These are phyloP conservation scores for Fusarium solani-melongenae DNA, from an alignment of 2,329 filamentous ascomycete genomes.

Conservation along the genomic window DNA sequence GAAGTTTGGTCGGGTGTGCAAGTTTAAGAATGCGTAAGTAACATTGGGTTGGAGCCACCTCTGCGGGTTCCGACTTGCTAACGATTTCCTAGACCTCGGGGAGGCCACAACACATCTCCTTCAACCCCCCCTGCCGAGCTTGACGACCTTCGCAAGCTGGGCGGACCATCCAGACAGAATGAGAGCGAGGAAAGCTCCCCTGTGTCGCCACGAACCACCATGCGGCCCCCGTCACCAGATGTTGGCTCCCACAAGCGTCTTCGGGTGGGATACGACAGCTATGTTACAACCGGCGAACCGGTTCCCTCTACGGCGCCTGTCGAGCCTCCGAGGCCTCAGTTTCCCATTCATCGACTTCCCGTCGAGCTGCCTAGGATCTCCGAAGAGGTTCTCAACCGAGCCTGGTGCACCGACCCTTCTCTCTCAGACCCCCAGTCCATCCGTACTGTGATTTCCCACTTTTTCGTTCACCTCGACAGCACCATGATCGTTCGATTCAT, in stretches of 20 bases:
- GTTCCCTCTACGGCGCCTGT: conserved; percentile 44
- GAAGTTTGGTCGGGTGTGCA: conserved; percentile 88
- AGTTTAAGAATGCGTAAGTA: conserved; percentile 86
- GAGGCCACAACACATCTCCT: conserved; percentile 68
- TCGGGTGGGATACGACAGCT: conserved; percentile 60
- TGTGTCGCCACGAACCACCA: conserved; percentile 57
- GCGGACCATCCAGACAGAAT: conserved; percentile 47
- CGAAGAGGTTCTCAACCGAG: conserved; percentile 59
- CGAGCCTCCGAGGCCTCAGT: conserved; percentile 52
- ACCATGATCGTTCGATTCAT: conserved; percentile 56
- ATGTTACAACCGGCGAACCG: conserved; percentile 51
- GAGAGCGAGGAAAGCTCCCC: conserved; percentile 60
- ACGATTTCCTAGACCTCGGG: conserved; percentile 60
- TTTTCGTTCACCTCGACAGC: conserved; percentile 56
- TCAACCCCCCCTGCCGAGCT: conserved; percentile 63
- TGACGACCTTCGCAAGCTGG: conserved; percentile 55
- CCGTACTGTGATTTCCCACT: conserved; percentile 52
- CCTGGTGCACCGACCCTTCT: conserved; percentile 64
- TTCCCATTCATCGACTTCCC: conserved; percentile 50
- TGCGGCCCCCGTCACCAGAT: conserved; percentile 49
- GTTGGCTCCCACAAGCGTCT: conserved; percentile 60
- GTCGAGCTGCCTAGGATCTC: conserved; percentile 60
- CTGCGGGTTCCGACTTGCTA: background rate
- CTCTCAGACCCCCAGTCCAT: conserved; percentile 56
- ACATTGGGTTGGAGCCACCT: conserved; percentile 12